phyloP scores from a whole-genome alignment of 2,329 filamentous ascomycete genomes.

The Penicillium sp. region DNA sequence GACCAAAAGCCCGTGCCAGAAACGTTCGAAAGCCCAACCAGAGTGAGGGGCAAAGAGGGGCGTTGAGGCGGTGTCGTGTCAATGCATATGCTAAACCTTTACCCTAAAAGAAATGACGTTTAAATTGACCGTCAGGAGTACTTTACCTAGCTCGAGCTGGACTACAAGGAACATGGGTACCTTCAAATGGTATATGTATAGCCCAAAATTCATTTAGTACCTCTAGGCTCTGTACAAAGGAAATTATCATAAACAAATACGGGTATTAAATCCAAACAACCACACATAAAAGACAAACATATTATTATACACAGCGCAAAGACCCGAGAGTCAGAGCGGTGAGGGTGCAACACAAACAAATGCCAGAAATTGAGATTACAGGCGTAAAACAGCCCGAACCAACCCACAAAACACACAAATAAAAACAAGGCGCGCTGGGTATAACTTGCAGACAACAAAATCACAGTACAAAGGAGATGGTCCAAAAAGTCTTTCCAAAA shows the following conservation, averaged over 20 bases:
- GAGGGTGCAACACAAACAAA: constrained; percentile 10
- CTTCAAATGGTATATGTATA: not conserved
- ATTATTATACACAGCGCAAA: constrained; percentile 28
- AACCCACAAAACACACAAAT: constrained; percentile 5
- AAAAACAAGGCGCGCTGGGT: constrained; percentile 23
- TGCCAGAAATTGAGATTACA: constrained; percentile 12
- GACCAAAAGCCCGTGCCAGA: not conserved
- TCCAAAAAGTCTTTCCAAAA: constrained; percentile 2
- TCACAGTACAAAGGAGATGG: constrained; percentile 6
- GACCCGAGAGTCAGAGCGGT: constrained; percentile 15
- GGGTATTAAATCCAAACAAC: constrained; percentile 23
- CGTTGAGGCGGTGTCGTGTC: not conserved
- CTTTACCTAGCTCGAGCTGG: too few species aligned
- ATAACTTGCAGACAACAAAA: constrained; percentile 22
- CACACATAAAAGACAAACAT: constrained; percentile 6
- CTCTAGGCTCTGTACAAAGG: constrained; percentile 8
- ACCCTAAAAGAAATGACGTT: not conserved
- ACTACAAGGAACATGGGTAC: too few species aligned
- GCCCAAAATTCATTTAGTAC: not conserved
- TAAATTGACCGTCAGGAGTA: not conserved
- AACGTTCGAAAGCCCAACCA: not conserved
- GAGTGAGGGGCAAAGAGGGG: not conserved
- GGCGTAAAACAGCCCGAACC: constrained; percentile 5
- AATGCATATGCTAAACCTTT: not conserved
- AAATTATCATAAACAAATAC: constrained; percentile 5